Evolutionary conservation across 805 yeast species (phyloP).

Genomic region (Wickerhamiella parazyma): DNA sequence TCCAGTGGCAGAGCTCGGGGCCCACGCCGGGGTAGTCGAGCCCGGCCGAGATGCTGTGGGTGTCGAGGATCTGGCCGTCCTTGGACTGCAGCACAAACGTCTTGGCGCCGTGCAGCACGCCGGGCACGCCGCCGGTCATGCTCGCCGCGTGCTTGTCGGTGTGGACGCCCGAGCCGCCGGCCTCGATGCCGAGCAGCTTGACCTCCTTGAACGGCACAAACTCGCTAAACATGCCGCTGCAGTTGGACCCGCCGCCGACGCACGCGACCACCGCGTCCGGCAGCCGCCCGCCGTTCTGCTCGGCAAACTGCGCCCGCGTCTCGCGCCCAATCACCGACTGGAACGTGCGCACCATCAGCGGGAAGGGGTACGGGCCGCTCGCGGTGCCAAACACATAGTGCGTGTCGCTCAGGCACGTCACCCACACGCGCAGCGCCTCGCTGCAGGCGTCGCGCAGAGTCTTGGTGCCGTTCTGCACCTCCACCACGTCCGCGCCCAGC

Average conservation of each 20-base stretch:
- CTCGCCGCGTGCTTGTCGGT: constrained; percentile 90
- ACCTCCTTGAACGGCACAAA: constrained; percentile 73
- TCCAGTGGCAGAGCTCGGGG: constrained; percentile 94
- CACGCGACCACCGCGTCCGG: constrained; percentile 96
- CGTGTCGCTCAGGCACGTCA: constrained; percentile 67
- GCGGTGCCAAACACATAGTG: constrained; percentile 97
- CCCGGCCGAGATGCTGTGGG: constrained; percentile 97
- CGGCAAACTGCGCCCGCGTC: constrained; percentile 79
- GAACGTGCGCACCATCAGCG: constrained; percentile 94
- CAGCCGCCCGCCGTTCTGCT: constrained; percentile 48
- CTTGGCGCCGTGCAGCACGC: constrained; percentile 96
- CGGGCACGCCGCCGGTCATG: constrained; percentile 85
- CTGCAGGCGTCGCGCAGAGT: constrained; percentile 96
- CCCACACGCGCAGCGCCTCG: constrained; percentile 96
- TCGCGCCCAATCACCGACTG: constrained; percentile 94
- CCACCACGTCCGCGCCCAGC: constrained; percentile 87
- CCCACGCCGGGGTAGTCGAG: constrained; percentile 99
- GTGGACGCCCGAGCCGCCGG: constrained; percentile 95
- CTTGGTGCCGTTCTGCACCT: constrained; percentile 88
- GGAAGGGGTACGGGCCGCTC: constrained; percentile 98
- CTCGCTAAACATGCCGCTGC: constrained; percentile 91
- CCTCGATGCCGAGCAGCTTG: constrained; percentile 84
- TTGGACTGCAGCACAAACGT: constrained; percentile 81
- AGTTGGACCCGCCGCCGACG: constrained; percentile 98
- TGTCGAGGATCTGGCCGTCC: constrained; percentile 95